A percentile compares a stretch with the other conserved stretches of the same genome.
Conservation (phyloP, 139 green algal species). For the Pleodorina starrii region DNA sequence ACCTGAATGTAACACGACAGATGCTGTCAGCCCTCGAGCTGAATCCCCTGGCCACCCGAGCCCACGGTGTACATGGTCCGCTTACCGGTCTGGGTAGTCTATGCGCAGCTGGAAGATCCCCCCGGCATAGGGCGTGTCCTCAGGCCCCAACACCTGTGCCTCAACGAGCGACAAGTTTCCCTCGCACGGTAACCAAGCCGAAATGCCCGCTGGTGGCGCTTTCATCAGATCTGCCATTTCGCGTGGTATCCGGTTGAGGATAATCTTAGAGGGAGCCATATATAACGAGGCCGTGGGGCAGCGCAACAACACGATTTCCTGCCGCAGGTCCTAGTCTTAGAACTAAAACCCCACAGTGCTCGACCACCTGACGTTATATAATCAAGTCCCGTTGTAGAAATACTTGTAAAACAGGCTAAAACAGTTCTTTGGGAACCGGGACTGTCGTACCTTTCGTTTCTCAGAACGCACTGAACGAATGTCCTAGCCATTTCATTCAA, state of each 20-base stretch:
- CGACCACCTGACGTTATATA: too few relatives aligned
- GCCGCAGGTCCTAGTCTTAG: too few relatives aligned
- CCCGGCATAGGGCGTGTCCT: conserved; percentile 16
- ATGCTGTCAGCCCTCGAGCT: background rate
- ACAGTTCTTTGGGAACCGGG: too few relatives aligned
- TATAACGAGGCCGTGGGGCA: too few relatives aligned
- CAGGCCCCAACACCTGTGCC: conserved; percentile 21
- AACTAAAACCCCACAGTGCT: too few relatives aligned
- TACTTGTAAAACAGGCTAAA: too few relatives aligned
- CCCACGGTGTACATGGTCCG: background rate
- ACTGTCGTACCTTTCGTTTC: too few relatives aligned
- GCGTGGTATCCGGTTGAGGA: background rate
- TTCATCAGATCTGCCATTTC: background rate
- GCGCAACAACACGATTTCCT: too few relatives aligned
- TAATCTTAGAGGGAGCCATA: background rate
- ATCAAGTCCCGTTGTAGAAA: too few relatives aligned
- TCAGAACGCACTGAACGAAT: too few relatives aligned
- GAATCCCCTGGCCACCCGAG: background rate
- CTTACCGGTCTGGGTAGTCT: conserved; percentile 11
- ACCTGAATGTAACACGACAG: conserved; percentile 21
- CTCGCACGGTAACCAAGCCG: background rate
- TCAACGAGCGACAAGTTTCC: background rate
- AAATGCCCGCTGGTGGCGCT: background rate
- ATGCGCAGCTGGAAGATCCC: conserved; percentile 4
- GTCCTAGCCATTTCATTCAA: too few relatives aligned